These are phyloP conservation scores for Talaromyces adpressus DNA, from an alignment of 495 filamentous ascomycete species.

Conservation along the genomic window DNA sequence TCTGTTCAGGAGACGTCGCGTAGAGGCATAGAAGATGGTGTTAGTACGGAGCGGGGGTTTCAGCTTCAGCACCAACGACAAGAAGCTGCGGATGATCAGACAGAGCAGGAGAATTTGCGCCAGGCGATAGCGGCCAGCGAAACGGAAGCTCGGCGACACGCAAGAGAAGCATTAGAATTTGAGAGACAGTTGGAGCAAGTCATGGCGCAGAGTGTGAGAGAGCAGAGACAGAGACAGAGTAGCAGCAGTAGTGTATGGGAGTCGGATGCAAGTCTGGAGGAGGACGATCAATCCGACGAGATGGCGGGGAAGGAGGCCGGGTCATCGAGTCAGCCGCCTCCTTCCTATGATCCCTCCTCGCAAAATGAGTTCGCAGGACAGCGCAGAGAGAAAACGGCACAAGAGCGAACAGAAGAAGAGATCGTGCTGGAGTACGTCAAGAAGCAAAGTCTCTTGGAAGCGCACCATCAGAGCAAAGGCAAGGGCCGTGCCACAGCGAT, in stretches of 20 bases:
- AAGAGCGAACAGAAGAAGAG: conserved; percentile 56
- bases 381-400: conserved; percentile 21
- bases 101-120: conserved; percentile 17
- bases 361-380: conserved; percentile 28
- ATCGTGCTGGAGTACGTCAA: conserved; percentile 69
- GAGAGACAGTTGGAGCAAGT: neutral
- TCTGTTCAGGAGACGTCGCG: neutral
- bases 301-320: conserved; percentile 13
- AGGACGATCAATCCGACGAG: conserved; percentile 14
- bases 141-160: conserved; percentile 24
- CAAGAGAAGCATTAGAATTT: conserved; percentile 12
- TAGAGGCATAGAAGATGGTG: neutral
- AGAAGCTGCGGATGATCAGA: conserved; percentile 18
- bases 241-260: neutral
- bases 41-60: neutral
- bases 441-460: conserved; percentile 66
- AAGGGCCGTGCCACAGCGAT: neutral
- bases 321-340: conserved; percentile 11
- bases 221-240: neutral
- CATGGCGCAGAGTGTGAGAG: neutral
- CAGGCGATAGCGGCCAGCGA: conserved; percentile 19
- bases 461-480: conserved; percentile 29
- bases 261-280: neutral
- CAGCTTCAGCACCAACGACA: conserved; percentile 53
- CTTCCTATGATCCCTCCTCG: conserved; percentile 37